phyloP scores from a whole-genome alignment of 139 green algal genomes.

The Tetradesmus obliquus region DNA sequence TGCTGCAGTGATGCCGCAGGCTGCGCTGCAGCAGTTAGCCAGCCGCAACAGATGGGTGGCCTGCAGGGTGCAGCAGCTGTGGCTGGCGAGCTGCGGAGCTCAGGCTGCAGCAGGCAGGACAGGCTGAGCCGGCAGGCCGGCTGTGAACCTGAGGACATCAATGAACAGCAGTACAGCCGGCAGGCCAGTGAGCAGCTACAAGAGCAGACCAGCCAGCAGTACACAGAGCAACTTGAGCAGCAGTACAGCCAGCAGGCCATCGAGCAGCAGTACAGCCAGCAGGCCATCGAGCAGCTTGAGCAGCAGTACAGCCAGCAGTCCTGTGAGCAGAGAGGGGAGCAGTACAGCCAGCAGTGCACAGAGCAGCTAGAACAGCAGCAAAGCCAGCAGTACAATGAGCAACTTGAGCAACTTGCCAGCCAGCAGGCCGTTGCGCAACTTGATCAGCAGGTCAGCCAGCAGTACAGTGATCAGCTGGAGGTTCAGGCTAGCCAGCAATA shows the following conservation, averaged over 20 bases:
- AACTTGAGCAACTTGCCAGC: too few relatives aligned
- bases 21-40: too few relatives aligned
- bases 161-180: neutral
- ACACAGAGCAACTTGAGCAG: neutral
- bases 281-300: neutral
- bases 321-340: neutral
- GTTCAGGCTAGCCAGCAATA: neutral
- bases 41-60: neutral
- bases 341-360: neutral
- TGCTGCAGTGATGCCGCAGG: too few relatives aligned
- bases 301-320: neutral
- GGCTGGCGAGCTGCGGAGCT: neutral
- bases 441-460: neutral
- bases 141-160: too few relatives aligned
- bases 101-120: neutral
- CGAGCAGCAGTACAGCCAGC: neutral
- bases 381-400: neutral
- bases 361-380: neutral
- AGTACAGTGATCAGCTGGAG: neutral
- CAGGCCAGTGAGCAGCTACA: neutral
- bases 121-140: neutral
- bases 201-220: neutral
- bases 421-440: neutral
- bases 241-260: neutral
- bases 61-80: neutral